Percentiles rank a stretch among this genome's conserved stretches.
Conservation (phyloP, 805 yeast genomes). For the Kregervanrija pseudodelftensis region DNA sequence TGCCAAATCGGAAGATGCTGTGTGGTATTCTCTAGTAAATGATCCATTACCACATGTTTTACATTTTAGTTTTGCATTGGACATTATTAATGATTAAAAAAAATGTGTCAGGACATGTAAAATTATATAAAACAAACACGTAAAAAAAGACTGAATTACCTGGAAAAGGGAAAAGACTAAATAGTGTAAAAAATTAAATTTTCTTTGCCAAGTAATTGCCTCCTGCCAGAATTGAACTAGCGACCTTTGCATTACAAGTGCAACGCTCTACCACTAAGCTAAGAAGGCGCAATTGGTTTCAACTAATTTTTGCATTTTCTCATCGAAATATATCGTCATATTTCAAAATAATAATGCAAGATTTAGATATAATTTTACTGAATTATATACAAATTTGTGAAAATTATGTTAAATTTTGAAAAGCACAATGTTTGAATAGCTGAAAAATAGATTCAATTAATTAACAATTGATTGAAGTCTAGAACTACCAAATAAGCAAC, state of each 20-base stretch:
- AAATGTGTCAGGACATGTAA: too few species aligned
- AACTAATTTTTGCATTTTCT: too few species aligned
- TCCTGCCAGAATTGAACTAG: slow-evolving; percentile 87
- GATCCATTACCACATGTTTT: slow-evolving; percentile 45
- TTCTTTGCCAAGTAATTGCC: slow-evolving; percentile 36
- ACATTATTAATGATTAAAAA: not conserved
- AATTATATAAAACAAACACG: too few species aligned
- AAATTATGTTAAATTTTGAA: too few species aligned
- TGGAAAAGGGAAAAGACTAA: not conserved
- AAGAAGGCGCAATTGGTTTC: slow-evolving; percentile 54
- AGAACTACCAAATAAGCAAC: too few species aligned
- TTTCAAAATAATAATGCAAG: too few species aligned
- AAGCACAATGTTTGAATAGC: too few species aligned
- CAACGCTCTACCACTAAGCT: slow-evolving; percentile 99
- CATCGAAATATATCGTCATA: too few species aligned
- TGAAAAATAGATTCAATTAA: too few species aligned
- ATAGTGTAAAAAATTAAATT: not conserved
- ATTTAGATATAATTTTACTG: too few species aligned
- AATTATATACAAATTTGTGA: too few species aligned
- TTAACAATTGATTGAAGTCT: too few species aligned
- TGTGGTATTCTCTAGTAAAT: slow-evolving; percentile 43
- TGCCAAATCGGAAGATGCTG: slow-evolving; percentile 68
- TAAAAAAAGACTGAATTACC: not conserved
- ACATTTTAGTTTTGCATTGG: slow-evolving; percentile 17
- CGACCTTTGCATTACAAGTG: slow-evolving; percentile 99